A percentile compares a stretch with the other conserved stretches of the same genome.
Evolutionary conservation across 2,329 filamentous ascomycete genomes (phyloP).

Genomic region (Metarhizium rileyi): DNA sequence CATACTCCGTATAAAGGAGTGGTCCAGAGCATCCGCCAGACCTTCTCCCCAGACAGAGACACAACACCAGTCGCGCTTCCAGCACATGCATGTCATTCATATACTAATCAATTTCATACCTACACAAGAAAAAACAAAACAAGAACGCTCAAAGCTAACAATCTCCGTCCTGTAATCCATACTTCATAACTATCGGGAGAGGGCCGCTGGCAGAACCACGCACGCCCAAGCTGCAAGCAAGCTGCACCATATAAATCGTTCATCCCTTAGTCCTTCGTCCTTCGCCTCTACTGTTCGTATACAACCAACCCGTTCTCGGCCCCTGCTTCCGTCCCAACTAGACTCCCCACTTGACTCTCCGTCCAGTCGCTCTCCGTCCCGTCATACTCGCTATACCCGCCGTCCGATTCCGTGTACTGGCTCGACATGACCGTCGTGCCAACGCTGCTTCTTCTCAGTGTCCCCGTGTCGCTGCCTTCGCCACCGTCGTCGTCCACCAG

Average conservation of each 20-base stretch:
- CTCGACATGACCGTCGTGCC: slow-evolving; percentile 39
- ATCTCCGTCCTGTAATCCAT: not conserved
- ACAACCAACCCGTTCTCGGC: slow-evolving; percentile 26
- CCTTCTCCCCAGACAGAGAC: too few species aligned
- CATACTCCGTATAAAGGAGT: too few species aligned
- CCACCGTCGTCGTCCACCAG: slow-evolving; percentile 10
- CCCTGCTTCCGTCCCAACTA: slow-evolving; percentile 10
- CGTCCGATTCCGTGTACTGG: slow-evolving; percentile 26
- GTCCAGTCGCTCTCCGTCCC: slow-evolving; percentile 39
- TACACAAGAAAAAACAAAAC: not conserved
- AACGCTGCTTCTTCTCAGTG: slow-evolving; percentile 36
- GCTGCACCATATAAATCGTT: not conserved
- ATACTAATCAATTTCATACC: too few species aligned
- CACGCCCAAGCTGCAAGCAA: not conserved
- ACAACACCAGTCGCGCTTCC: not conserved
- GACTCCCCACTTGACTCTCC: slow-evolving; percentile 35
- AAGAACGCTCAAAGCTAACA: slow-evolving; percentile 2
- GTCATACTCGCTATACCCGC: slow-evolving; percentile 28
- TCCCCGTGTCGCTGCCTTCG: slow-evolving; percentile 39
- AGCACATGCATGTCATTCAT: not conserved
- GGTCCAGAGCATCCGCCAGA: too few species aligned
- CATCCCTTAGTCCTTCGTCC: not conserved
- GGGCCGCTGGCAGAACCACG: not conserved
- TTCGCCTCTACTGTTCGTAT: slow-evolving; percentile 13
- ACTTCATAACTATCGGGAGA: not conserved